Evolutionary conservation across 441 rosid species (phyloP), one percentile per base, ranked within the genome.

Genomic region (Euphorbia celastroides): DNA sequence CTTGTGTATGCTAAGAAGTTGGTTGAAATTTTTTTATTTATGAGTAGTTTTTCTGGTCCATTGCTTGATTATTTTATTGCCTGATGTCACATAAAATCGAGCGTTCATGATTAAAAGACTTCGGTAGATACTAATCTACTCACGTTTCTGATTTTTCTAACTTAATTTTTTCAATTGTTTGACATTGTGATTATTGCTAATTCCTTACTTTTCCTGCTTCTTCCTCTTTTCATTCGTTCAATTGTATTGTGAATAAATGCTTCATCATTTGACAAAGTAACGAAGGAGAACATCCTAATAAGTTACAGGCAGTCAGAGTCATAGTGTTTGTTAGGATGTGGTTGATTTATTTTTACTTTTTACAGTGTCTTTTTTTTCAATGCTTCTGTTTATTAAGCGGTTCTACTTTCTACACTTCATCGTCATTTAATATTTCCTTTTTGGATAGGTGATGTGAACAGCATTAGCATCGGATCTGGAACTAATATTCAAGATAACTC

Each of bases 401-500:
- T 52, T 56, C 55, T 69, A 60, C n/a, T n/a, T n/a, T 25, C 17
- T 50, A 48, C 19, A 17, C 13, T 25, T 16, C 8, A 52, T 44
- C 19, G 34, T 67, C 51, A 30, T 73, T 32, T 36, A 22, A 20
- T 2, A 42, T 52, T 32, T 51, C 66, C 62, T 74, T 72, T 61
- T 25, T 76, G 60, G 5, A 50, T 69, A 93, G 95, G 97, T 67
- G 98, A 91, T 72, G 95, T 84, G 75, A 91, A 93, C 83, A 89
- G 81, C 73, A 78, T 89, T 42, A 81, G 73, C 44, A 79, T 93
- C 74, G 99, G 99, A 66, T 83, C 90, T 64, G 86, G 97, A 76
- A 93, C 96, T 69, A 91, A 93, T 75, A 91, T 93, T 78, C 98
- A 91, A 70, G 98, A 93, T 73, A 91, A 93, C 77, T 86, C 96